A percentile compares a stretch with the other conserved stretches of the same genome.
Evolutionary conservation across 2,329 filamentous ascomycete species (phyloP).

Genomic region (Ciborinia camelliae): DNA sequence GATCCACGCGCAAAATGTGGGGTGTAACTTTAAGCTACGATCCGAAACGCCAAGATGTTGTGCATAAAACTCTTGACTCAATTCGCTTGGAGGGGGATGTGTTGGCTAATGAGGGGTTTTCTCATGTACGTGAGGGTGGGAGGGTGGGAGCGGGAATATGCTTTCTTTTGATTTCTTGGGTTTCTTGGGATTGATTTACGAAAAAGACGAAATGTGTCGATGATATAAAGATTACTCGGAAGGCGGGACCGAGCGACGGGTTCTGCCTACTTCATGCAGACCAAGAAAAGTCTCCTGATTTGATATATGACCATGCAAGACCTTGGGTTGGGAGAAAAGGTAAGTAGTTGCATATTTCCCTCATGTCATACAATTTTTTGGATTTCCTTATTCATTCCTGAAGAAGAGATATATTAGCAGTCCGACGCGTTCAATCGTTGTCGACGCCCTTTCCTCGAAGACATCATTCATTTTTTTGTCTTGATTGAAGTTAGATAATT

Average conservation of each 20-base stretch:
- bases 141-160: too few relatives aligned
- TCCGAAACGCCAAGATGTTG: constrained; percentile 3
- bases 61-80: neutral
- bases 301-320: neutral
- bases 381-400: neutral
- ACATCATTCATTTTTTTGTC: neutral
- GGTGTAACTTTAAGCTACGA: neutral
- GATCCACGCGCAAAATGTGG: neutral
- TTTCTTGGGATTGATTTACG: neutral
- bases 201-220: neutral
- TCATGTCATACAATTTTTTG: neutral
- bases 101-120: neutral
- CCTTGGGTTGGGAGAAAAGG: neutral
- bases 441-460: constrained; percentile 2
- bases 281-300: neutral
- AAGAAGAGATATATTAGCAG: neutral
- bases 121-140: neutral
- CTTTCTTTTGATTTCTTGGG: neutral
- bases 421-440: constrained; percentile 15
- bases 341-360: constrained; percentile 3
- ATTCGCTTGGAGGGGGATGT: neutral
- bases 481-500: too few relatives aligned
- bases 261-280: neutral
- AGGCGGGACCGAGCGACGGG: neutral
- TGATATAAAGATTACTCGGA: neutral